Conservation (phyloP, 2,329 filamentous ascomycete species). For the Arachnomyces sp. region DNA sequence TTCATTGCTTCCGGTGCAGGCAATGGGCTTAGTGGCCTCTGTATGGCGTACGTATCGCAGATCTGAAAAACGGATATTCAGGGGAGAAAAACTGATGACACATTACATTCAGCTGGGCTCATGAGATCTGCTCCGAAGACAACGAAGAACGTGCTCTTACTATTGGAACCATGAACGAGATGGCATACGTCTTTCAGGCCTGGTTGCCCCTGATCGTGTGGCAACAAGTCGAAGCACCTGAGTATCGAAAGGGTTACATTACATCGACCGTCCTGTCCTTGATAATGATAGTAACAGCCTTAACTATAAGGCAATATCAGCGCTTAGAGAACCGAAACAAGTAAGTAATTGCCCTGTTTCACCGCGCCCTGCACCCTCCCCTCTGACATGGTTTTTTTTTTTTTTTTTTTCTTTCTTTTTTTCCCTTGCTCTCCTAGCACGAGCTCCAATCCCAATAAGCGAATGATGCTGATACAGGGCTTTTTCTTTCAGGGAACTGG, state of each 20-base stretch:
- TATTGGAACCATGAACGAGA: conserved; percentile 59
- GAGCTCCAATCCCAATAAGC: too few relatives aligned
- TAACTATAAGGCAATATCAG: background rate
- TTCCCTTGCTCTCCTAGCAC: too few relatives aligned
- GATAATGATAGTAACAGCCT: background rate
- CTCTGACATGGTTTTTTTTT: background rate
- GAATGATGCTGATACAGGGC: too few relatives aligned
- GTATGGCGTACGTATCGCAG: conserved; percentile 38
- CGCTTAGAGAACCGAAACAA: background rate
- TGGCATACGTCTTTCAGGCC: conserved; percentile 62
- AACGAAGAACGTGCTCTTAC: conserved; percentile 62
- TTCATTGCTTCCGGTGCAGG: conserved; percentile 48
- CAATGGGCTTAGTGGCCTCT: conserved; percentile 42
- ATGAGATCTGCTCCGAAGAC: conserved; percentile 49
- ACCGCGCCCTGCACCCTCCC: too few relatives aligned
- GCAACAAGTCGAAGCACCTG: conserved; percentile 56
- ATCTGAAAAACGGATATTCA: background rate
- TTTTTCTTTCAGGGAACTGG: too few relatives aligned
- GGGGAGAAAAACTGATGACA: conserved; percentile 9
- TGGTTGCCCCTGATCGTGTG: conserved; percentile 62
- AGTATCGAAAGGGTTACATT: conserved; percentile 48
- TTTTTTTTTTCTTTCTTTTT: conserved; percentile 12
- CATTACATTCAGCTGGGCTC: conserved; percentile 37
- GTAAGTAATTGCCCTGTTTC: too few relatives aligned
- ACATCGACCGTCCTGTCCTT: background rate